A percentile compares a stretch with the other conserved stretches of the same genome.
Evolutionary conservation across 2,329 filamentous ascomycete genomes (phyloP).

Genomic region (Cladosporium sp.): DNA sequence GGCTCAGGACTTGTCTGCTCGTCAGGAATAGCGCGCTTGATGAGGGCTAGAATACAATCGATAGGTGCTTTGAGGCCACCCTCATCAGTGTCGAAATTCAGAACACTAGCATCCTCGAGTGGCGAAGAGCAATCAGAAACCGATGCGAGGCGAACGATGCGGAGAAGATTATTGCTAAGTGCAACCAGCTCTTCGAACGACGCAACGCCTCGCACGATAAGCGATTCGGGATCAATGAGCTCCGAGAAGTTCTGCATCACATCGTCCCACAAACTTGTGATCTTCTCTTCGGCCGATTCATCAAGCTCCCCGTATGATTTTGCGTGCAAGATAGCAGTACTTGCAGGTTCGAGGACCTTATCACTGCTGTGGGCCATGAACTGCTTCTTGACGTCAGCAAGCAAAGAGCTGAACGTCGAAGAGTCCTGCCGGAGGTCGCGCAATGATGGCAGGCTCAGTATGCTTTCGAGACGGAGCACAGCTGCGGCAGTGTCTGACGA

Average conservation of each 20-base stretch:
- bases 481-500: slow-evolving; percentile 81
- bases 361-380: slow-evolving; percentile 91
- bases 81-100: neutral
- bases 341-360: slow-evolving; percentile 80
- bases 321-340: slow-evolving; percentile 79
- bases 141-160: slow-evolving; percentile 34
- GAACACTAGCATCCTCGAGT: slow-evolving; percentile 62
- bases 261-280: slow-evolving; percentile 84
- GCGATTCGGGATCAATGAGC: slow-evolving; percentile 67
- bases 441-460: slow-evolving; percentile 84
- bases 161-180: slow-evolving; percentile 38
- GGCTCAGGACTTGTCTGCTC: slow-evolving; percentile 57
- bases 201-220: slow-evolving; percentile 71
- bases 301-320: slow-evolving; percentile 85
- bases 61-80: slow-evolving; percentile 51
- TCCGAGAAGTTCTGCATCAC: slow-evolving; percentile 71
- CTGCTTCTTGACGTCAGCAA: slow-evolving; percentile 92
- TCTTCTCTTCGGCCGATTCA: slow-evolving; percentile 78
- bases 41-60: slow-evolving; percentile 70
- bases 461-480: slow-evolving; percentile 81
- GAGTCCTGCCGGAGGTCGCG: slow-evolving; percentile 86
- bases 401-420: slow-evolving; percentile 73
- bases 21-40: slow-evolving; percentile 70
- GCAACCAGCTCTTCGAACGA: slow-evolving; percentile 50
- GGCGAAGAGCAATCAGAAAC: slow-evolving; percentile 71